Conservation (phyloP, 176 grass and related monocot species). For the Saccharum spontaneum region DNA sequence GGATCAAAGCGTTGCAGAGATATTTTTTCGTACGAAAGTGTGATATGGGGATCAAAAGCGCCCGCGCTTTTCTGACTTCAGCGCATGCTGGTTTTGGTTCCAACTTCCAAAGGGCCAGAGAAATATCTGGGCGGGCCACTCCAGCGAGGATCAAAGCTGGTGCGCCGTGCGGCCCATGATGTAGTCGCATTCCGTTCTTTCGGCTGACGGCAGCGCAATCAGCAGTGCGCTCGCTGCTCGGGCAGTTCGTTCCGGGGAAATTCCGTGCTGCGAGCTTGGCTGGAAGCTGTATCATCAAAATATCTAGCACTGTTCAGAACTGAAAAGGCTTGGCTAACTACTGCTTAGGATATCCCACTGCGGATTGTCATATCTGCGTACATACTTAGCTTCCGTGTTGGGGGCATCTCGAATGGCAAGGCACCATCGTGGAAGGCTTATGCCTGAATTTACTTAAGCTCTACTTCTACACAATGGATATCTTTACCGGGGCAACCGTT, state of each 20-base stretch:
- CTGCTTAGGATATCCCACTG: background rate
- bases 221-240: background rate
- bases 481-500: background rate
- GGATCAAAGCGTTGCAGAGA: background rate
- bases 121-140: constrained; percentile 16
- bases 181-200: constrained; percentile 18
- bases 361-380: background rate
- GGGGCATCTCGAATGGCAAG: background rate
- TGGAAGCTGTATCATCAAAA: background rate
- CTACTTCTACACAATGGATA: background rate
- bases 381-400: background rate
- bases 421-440: background rate
- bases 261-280: background rate
- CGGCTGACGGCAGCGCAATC: background rate
- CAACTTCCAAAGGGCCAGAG: background rate
- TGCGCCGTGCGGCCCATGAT: constrained; percentile 27
- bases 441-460: background rate
- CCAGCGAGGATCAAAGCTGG: background rate
- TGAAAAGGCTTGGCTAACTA: background rate
- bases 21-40: constrained; percentile 9
- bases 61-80: background rate
- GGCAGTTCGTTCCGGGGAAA: background rate
- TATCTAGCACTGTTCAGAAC: constrained; percentile 1
- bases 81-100: background rate
- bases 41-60: background rate